Percentiles rank a stretch among this genome's conserved stretches.
phyloP scores from a whole-genome alignment of 176 grass and related monocot genomes.

The Olyra latifolia region DNA sequence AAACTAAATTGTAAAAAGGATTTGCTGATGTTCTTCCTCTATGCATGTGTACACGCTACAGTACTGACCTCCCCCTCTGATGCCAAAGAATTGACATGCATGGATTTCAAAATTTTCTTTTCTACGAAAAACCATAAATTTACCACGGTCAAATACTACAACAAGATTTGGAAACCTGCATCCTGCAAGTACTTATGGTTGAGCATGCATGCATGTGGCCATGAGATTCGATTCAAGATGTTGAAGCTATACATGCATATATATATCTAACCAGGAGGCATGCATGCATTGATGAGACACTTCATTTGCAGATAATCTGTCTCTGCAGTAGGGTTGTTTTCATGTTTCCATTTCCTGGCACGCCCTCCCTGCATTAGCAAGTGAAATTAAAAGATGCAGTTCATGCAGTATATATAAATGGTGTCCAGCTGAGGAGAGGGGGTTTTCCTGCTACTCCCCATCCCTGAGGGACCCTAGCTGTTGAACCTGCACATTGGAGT shows the following conservation, averaged over 20 bases:
- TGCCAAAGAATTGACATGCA: neutral
- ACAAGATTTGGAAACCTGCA: neutral
- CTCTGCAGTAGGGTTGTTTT: conserved; percentile 15
- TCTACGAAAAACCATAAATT: neutral
- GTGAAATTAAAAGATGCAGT: conserved; percentile 13
- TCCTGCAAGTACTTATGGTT: conserved; percentile 13
- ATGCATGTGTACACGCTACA: neutral
- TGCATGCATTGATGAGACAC: conserved; percentile 32
- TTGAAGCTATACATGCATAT: neutral
- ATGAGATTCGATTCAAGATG: conserved; percentile 15
- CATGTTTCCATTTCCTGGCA: conserved; percentile 4
- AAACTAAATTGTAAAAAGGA: neutral
- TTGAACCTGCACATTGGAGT: neutral
- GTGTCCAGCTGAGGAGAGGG: no score
- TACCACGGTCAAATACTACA: neutral
- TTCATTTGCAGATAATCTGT: conserved; percentile 15
- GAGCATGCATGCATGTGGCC: neutral
- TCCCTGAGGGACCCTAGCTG: neutral
- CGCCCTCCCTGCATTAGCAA: conserved; percentile 13
- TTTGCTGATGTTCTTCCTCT: neutral
- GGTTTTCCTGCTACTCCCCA: no score
- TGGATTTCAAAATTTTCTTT: neutral
- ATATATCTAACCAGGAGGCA: conserved; percentile 17
- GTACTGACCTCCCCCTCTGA: neutral
- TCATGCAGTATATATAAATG: conserved; percentile 7